These are phyloP conservation scores for Heteromeles arbutifolia DNA, from an alignment of 306 rosid genomes.

Conservation along the genomic window DNA sequence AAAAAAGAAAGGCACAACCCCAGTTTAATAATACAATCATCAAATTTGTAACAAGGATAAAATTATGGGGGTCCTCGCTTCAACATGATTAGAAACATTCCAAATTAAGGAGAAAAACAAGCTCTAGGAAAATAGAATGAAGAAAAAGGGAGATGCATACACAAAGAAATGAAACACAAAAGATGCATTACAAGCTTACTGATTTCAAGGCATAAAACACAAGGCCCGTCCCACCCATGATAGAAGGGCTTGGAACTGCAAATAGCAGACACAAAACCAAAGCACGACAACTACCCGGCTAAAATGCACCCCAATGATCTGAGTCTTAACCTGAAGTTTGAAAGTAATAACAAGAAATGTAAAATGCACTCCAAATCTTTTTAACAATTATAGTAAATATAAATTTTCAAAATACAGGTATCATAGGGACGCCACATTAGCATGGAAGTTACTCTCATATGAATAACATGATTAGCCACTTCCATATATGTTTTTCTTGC, in stretches of 20 bases:
- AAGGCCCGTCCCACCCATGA: constrained; percentile 22
- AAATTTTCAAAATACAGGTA: too few relatives aligned
- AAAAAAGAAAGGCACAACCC: neutral
- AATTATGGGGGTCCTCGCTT: neutral
- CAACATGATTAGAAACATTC: constrained; percentile 9
- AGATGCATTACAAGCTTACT: constrained; percentile 43
- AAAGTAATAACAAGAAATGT: too few relatives aligned
- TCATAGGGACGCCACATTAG: too few relatives aligned
- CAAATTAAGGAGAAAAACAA: neutral
- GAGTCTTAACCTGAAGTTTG: constrained; percentile 21
- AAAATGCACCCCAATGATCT: constrained; percentile 81
- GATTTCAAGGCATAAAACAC: constrained; percentile 29
- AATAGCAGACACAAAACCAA: constrained; percentile 10
- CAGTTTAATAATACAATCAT: constrained; percentile 16
- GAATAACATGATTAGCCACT: too few relatives aligned
- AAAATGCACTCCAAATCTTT: too few relatives aligned
- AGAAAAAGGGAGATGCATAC: constrained; percentile 23
- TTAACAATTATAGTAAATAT: too few relatives aligned
- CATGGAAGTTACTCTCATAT: too few relatives aligned
- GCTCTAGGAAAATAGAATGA: constrained; percentile 1
- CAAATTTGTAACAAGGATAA: neutral
- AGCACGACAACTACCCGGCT: constrained; percentile 34
- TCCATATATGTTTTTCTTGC: too few relatives aligned
- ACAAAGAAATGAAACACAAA: neutral
- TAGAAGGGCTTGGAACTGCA: constrained; percentile 23